A percentile compares a stretch with the other conserved stretches of the same genome.
Evolutionary conservation across 2,329 filamentous ascomycete species (phyloP).

Genomic region (Fusarium acutatum): DNA sequence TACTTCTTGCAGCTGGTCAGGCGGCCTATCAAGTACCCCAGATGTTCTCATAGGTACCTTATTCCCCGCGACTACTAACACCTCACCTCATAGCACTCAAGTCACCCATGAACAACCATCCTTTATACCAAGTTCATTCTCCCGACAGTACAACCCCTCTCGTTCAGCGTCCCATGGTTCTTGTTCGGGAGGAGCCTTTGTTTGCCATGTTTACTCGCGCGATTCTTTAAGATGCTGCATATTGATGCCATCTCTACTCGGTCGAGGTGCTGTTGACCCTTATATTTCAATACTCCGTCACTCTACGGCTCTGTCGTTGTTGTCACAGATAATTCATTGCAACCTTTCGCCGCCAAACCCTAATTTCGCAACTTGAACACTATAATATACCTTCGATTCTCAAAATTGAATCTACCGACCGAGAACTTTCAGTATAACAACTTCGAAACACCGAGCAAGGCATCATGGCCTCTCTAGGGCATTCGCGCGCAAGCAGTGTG

Average conservation of each 20-base stretch:
- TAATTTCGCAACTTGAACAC: neutral
- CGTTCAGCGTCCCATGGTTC: constrained; percentile 12
- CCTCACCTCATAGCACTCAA: constrained; percentile 20
- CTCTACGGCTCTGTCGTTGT: constrained; percentile 16
- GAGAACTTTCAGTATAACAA: constrained; percentile 23
- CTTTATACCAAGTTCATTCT: constrained; percentile 30
- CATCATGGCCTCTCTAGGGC: constrained; percentile 41
- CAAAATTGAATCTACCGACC: neutral
- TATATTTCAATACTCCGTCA: constrained; percentile 28
- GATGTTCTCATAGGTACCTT: neutral
- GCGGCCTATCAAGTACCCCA: neutral
- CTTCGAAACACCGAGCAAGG: neutral
- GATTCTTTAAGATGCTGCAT: constrained; percentile 24
- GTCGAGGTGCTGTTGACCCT: constrained; percentile 29
- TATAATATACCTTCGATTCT: neutral
- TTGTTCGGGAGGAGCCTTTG: constrained; percentile 1
- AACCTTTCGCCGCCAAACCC: neutral
- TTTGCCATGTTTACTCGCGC: constrained; percentile 20
- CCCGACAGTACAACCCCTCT: neutral
- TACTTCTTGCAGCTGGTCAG: neutral
- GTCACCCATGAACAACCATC: constrained; percentile 28
- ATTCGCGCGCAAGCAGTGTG: constrained; percentile 39
- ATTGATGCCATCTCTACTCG: constrained; percentile 8
- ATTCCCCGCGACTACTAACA: constrained; percentile 36
- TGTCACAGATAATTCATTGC: constrained; percentile 15